Percentiles rank a stretch among this genome's conserved stretches.
phyloP scores from a whole-genome alignment of 139 green algal genomes.

The Micractinium conductrix region DNA sequence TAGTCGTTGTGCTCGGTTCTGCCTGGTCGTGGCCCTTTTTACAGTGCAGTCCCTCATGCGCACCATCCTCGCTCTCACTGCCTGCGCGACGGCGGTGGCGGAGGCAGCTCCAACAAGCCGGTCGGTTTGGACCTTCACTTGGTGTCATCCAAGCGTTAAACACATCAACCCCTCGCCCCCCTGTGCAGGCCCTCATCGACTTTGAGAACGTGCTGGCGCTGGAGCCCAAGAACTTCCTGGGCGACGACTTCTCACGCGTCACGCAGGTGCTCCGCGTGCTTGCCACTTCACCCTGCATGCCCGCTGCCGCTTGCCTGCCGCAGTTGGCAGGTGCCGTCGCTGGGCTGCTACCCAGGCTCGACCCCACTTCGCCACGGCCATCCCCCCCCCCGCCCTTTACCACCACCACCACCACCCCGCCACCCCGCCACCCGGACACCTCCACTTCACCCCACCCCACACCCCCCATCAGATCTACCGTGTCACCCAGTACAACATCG shows the following conservation, averaged over 20 bases:
- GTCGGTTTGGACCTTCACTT: no score
- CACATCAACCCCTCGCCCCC: neutral
- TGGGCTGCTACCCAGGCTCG: no score
- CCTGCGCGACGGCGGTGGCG: no score
- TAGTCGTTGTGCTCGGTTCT: no score
- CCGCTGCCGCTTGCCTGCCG: neutral
- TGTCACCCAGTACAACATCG: slow-evolving; percentile 72
- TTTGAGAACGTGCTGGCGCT: slow-evolving; percentile 97
- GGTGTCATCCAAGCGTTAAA: no score
- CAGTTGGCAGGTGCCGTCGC: neutral
- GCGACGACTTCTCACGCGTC: slow-evolving; percentile 92
- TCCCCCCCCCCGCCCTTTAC: neutral
- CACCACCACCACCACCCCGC: no score
- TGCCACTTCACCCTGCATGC: no score
- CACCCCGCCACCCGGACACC: no score
- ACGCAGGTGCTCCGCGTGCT: slow-evolving; percentile 65
- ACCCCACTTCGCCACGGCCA: neutral
- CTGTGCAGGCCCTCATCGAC: slow-evolving; percentile 83
- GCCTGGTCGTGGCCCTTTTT: no score
- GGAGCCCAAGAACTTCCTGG: slow-evolving; percentile 93
- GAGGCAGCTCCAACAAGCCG: no score
- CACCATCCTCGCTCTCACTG: no score
- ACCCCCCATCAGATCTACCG: slow-evolving; percentile 88
- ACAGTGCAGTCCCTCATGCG: no score
- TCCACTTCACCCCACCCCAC: slow-evolving; percentile 21